A percentile compares a stretch with the other conserved stretches of the same genome.
Evolutionary conservation across 805 yeast species (phyloP).

Genomic region (Priceomyces fermenticarens): DNA sequence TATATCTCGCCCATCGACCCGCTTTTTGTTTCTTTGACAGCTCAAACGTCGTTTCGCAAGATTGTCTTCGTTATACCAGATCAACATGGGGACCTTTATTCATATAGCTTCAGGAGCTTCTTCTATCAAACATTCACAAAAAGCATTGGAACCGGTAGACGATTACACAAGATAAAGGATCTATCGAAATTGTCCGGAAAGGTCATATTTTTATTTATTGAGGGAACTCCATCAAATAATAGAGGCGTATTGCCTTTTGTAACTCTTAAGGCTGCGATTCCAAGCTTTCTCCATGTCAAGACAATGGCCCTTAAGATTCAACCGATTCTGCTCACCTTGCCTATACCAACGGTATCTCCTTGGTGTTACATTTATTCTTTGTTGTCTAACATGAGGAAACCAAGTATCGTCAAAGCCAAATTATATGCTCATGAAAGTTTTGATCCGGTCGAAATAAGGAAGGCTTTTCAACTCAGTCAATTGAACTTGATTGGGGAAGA

Average conservation of each 20-base stretch:
- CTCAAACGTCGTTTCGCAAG: conserved; percentile 21
- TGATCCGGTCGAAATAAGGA: conserved; percentile 14
- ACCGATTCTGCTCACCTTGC: conserved; percentile 36
- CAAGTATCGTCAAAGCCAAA: conserved; percentile 23
- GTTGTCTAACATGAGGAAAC: conserved; percentile 18
- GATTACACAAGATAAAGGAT: conserved; percentile 13
- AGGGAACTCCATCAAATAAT: conserved; percentile 86
- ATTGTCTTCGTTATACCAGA: conserved; percentile 40
- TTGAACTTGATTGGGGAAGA: conserved; percentile 27
- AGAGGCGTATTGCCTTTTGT: conserved; percentile 65
- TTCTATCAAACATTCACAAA: conserved; percentile 19
- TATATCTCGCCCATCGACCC: conserved; percentile 60
- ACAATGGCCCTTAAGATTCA: conserved; percentile 35
- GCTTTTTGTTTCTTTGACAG: conserved; percentile 27
- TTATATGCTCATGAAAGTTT: conserved; percentile 19
- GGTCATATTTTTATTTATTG: conserved; percentile 58
- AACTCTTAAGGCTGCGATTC: conserved; percentile 4
- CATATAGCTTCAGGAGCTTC: conserved; percentile 24
- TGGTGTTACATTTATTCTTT: conserved; percentile 20
- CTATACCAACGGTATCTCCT: conserved; percentile 27
- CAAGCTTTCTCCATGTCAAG: conserved; percentile 22
- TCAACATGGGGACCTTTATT: conserved; percentile 25
- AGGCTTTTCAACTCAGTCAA: conserved; percentile 30
- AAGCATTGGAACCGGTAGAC: conserved; percentile 5
- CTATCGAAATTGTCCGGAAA: conserved; percentile 31